These are phyloP conservation scores for Atkinsonella hypoxylon DNA, from an alignment of 2,329 filamentous ascomycete genomes.

Conservation along the genomic window DNA sequence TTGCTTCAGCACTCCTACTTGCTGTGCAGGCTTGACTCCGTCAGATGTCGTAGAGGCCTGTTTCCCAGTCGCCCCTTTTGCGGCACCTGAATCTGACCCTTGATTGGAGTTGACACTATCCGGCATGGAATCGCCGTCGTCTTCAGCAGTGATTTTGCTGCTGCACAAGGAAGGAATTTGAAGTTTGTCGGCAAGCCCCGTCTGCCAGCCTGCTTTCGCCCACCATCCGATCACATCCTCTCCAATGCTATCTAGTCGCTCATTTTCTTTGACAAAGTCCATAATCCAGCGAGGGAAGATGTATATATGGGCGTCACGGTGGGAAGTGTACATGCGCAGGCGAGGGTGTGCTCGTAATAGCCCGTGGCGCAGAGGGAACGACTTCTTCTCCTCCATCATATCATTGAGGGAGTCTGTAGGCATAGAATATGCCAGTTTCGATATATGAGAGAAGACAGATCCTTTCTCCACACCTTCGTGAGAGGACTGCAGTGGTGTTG, in stretches of 20 bases:
- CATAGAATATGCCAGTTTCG: slow-evolving; percentile 74
- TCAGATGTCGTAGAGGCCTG: background rate
- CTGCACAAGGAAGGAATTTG: slow-evolving; percentile 51
- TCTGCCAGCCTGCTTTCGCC: slow-evolving; percentile 90
- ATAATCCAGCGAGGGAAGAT: slow-evolving; percentile 87
- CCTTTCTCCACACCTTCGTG: slow-evolving; percentile 34
- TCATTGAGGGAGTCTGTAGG: slow-evolving; percentile 86
- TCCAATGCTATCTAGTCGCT: slow-evolving; percentile 73
- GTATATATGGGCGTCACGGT: slow-evolving; percentile 89
- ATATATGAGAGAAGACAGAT: slow-evolving; percentile 55
- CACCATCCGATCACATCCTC: slow-evolving; percentile 93
- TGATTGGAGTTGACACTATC: slow-evolving; percentile 17
- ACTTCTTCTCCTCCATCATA: slow-evolving; percentile 61
- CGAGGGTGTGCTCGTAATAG: slow-evolving; percentile 64
- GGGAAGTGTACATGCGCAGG: slow-evolving; percentile 68
- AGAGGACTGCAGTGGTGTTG: slow-evolving; percentile 51
- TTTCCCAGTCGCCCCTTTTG: background rate
- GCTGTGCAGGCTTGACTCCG: background rate
- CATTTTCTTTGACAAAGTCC: slow-evolving; percentile 68
- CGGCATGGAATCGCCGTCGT: slow-evolving; percentile 23
- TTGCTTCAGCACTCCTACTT: background rate
- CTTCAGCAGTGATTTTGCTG: slow-evolving; percentile 22
- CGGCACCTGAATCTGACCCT: slow-evolving; percentile 13
- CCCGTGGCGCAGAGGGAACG: slow-evolving; percentile 62
- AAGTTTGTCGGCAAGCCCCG: slow-evolving; percentile 66